Conservation (phyloP, 2,329 filamentous ascomycete species). For the Bipolaris gigantea region DNA sequence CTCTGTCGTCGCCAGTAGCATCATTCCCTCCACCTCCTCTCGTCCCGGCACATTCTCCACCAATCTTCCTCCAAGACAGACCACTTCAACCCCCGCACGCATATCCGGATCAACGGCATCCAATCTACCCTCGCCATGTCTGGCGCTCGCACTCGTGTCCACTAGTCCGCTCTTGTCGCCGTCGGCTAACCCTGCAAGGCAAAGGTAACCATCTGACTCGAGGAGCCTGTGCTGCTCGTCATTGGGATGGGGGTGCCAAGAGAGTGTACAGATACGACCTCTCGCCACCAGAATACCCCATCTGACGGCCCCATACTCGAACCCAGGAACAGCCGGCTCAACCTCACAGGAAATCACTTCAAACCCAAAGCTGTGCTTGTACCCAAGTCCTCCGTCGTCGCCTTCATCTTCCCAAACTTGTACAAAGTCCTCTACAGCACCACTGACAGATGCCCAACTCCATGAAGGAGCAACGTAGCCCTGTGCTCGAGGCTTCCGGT, state of each 20-base stretch:
- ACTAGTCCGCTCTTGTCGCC: background rate
- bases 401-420: conserved; percentile 2
- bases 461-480: conserved; percentile 11
- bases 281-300: conserved; percentile 4
- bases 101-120: conserved; percentile 12
- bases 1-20: conserved; percentile 3
- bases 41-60: conserved; percentile 3
- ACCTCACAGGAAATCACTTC: conserved; percentile 8
- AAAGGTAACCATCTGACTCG: background rate
- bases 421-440: conserved; percentile 4
- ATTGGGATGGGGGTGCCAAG: background rate
- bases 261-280: background rate
- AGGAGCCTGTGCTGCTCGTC: background rate
- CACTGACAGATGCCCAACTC: conserved; percentile 11
- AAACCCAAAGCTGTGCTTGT: conserved; percentile 4
- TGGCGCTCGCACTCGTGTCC: background rate
- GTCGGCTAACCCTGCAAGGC: background rate
- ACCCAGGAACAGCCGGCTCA: conserved; percentile 2
- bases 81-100: conserved; percentile 8
- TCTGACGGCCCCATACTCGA: conserved; percentile 7
- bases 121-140: conserved; percentile 3
- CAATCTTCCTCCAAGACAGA: conserved; percentile 5
- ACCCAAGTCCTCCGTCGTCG: background rate
- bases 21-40: conserved; percentile 9
- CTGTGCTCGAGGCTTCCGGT: background rate